Percentiles rank a stretch among this genome's conserved stretches.
phyloP scores from a whole-genome alignment of 169 alveolate genomes.

The Sarcocystis neurona region DNA sequence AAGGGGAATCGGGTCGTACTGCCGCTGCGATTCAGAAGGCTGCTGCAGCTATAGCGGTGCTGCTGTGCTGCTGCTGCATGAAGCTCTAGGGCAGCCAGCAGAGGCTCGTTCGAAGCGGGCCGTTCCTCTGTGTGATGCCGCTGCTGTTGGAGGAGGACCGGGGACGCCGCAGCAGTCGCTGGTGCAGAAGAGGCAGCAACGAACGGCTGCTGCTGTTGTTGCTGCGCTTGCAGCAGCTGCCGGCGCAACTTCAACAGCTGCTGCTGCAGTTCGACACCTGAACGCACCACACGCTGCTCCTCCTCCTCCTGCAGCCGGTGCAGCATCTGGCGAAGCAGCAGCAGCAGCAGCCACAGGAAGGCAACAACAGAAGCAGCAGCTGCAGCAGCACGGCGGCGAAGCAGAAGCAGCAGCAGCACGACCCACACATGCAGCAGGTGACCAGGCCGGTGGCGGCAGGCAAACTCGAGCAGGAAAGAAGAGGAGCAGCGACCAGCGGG shows the following conservation, averaged over 20 bases:
- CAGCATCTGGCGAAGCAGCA: background rate
- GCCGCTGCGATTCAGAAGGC: too few species aligned
- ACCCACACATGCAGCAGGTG: too few species aligned
- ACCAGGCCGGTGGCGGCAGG: too few species aligned
- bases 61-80: background rate
- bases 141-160: too few species aligned
- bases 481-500: too few species aligned
- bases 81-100: background rate
- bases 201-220: background rate
- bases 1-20: slow-evolving; percentile 14
- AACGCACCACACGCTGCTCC: background rate
- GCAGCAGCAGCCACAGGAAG: background rate
- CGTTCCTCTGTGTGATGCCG: too few species aligned
- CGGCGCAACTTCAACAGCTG: background rate
- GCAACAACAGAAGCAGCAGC: background rate
- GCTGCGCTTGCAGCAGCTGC: background rate
- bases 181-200: background rate
- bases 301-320: background rate
- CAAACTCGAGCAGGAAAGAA: too few species aligned
- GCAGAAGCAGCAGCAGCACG: too few species aligned
- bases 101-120: background rate
- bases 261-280: background rate
- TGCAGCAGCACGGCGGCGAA: too few species aligned
- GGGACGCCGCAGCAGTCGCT: background rate
- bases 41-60: too few species aligned